These are phyloP conservation scores for Gossypium rotundifolium DNA, from an alignment of 345 rosid genomes.

Conservation along the genomic window DNA sequence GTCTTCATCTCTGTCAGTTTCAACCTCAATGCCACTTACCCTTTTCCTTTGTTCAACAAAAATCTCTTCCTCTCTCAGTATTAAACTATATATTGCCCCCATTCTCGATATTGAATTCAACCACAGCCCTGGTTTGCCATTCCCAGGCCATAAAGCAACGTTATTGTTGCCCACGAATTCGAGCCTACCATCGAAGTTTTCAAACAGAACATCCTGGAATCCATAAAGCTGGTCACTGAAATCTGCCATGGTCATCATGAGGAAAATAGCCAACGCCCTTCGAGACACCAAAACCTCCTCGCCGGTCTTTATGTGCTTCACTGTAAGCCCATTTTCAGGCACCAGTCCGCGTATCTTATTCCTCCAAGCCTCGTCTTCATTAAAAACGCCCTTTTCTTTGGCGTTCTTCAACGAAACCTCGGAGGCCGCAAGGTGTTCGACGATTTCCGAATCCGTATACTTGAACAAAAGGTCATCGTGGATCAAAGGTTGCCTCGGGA, in stretches of 20 bases:
- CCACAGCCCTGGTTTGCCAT: conserved; percentile 90
- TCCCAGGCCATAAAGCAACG: conserved; percentile 79
- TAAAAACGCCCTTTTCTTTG: conserved; percentile 49
- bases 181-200: conserved; percentile 52
- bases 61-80: conserved; percentile 79
- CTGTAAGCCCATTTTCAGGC: conserved; percentile 51
- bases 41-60: conserved; percentile 44
- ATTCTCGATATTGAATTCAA: conserved; percentile 62
- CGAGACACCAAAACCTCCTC: conserved; percentile 61
- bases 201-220: conserved; percentile 62
- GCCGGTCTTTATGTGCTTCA: conserved; percentile 74
- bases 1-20: conserved; percentile 54
- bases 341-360: conserved; percentile 51
- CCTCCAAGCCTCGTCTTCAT: conserved; percentile 73
- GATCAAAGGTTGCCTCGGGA: conserved; percentile 77
- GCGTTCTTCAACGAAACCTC: conserved; percentile 53
- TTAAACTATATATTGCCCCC: conserved; percentile 67
- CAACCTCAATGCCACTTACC: conserved; percentile 25
- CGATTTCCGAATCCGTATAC: conserved; percentile 65
- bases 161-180: conserved; percentile 60
- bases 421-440: conserved; percentile 52
- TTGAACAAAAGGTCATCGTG: conserved; percentile 76
- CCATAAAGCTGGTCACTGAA: conserved; percentile 85
- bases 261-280: conserved; percentile 59
- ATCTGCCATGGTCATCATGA: conserved; percentile 86